These are phyloP conservation scores for Lobulomyces angularis DNA, from an alignment of 192 early-diverging fungal species.

Conservation along the genomic window DNA sequence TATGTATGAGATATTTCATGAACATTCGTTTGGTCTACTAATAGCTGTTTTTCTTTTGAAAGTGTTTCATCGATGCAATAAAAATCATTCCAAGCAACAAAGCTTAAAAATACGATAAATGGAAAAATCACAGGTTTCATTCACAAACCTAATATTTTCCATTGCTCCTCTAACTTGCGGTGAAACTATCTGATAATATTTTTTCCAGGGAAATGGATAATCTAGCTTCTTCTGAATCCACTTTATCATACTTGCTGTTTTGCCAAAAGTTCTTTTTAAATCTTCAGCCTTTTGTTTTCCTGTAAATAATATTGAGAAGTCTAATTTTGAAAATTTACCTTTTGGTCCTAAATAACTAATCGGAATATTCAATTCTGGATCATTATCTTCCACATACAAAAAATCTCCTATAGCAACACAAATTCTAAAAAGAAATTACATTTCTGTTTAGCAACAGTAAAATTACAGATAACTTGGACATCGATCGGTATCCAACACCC, in stretches of 20 bases:
- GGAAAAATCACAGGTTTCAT: no score
- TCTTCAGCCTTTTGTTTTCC: constrained; percentile 19
- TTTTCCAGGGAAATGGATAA: constrained; percentile 32
- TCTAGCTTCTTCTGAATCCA: constrained; percentile 38
- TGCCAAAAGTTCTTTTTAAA: constrained; percentile 24
- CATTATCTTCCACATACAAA: constrained; percentile 21
- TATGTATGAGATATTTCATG: constrained; percentile 47
- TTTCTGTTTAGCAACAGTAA: no score
- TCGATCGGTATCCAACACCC: constrained; percentile 18
- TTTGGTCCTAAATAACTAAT: constrained; percentile 34
- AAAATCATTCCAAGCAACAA: constrained; percentile 29
- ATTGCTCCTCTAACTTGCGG: constrained; percentile 34
- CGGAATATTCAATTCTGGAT: constrained; percentile 28
- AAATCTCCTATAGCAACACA: constrained; percentile 39
- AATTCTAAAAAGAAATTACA: no score
- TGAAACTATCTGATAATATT: constrained; percentile 33
- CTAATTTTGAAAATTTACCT: no score
- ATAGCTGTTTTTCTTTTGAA: constrained; percentile 13
- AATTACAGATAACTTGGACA: constrained; percentile 40
- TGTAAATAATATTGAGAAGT: no score
- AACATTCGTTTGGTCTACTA: constrained; percentile 26
- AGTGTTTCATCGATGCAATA: constrained; percentile 21
- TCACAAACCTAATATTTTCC: constrained; percentile 44
- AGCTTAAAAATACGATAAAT: no score
- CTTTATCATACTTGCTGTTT: constrained; percentile 29